Percentiles rank a stretch among this genome's conserved stretches.
phyloP scores from a whole-genome alignment of 352 stramenopile species.

The Phytophthora lateralis region DNA sequence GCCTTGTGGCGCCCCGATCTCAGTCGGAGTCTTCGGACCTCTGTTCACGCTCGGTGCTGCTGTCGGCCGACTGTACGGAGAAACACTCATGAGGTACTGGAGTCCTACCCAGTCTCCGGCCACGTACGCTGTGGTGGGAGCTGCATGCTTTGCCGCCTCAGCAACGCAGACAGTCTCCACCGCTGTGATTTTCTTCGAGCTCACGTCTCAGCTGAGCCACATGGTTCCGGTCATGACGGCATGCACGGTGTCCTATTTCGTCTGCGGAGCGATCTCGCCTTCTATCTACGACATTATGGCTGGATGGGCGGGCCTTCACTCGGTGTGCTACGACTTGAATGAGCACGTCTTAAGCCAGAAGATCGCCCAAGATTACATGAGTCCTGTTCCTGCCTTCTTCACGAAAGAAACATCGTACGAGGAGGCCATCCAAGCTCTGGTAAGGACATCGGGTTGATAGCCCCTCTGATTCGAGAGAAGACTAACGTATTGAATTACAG shows the following conservation, averaged over 20 bases:
- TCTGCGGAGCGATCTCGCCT: slow-evolving; percentile 73
- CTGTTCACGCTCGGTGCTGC: slow-evolving; percentile 84
- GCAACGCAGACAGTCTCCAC: slow-evolving; percentile 92
- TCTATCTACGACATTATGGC: slow-evolving; percentile 89
- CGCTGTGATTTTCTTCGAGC: slow-evolving; percentile 89
- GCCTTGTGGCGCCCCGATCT: slow-evolving; percentile 76
- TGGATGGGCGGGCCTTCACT: slow-evolving; percentile 76
- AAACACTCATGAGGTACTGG: slow-evolving; percentile 84
- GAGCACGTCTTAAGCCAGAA: slow-evolving; percentile 82
- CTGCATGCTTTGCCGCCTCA: slow-evolving; percentile 90
- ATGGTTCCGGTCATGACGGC: slow-evolving; percentile 87
- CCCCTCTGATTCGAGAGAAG: background rate
- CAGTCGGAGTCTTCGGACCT: slow-evolving; percentile 83
- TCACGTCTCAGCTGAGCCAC: slow-evolving; percentile 85
- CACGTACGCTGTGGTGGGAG: slow-evolving; percentile 92
- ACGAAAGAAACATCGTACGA: slow-evolving; percentile 80
- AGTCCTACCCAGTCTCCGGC: slow-evolving; percentile 75
- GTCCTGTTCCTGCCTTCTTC: slow-evolving; percentile 57
- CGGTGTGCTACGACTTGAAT: slow-evolving; percentile 86
- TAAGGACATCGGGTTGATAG: slow-evolving; percentile 19
- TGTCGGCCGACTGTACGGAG: slow-evolving; percentile 77
- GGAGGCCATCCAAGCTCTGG: slow-evolving; percentile 70
- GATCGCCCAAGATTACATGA: slow-evolving; percentile 72
- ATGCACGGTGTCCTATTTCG: slow-evolving; percentile 86
- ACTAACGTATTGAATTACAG: slow-evolving; percentile 25